Base-by-base conservation (phyloP, 2,329 filamentous ascomycete species). In the Coniochaeta pulveracea region DNA sequence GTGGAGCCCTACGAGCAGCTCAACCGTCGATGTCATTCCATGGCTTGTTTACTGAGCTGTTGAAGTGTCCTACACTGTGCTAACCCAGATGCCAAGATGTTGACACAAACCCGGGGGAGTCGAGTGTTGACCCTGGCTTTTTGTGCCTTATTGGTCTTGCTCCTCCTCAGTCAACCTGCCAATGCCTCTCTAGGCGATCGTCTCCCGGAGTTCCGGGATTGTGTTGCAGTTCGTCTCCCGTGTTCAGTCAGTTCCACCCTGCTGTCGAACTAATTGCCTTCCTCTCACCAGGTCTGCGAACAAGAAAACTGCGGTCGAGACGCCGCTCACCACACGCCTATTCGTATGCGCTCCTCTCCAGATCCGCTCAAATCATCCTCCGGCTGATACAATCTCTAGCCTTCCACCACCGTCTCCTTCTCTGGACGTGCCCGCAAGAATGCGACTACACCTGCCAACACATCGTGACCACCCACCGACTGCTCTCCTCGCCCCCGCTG, bases 361-460 rank as follows among this genome's bases (percentile, higher is more conserved):
- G 32, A 33, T 10, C 26, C 14, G 15, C 26, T 26, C 23, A 35
- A 29, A 21, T 29, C 32, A 39, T 33, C 30, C 27, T 24, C 12
- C 31, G 33, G 11, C 21, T 17, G 44, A 22, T 19, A 38, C 41
- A 36, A 49, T 17, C 26, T 7, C 36, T 34, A 94, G 86, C 91
- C 41, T 55, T 94, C 46, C 75, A 83, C 58, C 86, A 80, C 54
- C 84, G 84, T 40, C 69, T 96, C 45, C 77, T 96, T 50, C 63
- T 95, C 55, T 98, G 91, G 91, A 77, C 76, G 54, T 98, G 91
- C 62, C 74, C 82, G 40, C 69, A 82, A 51, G 89, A 98, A 71
- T 98, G 91, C 75, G 88, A 98, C 66, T 93, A 98, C 64, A 80
- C 84, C 40, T 98, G 91, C 66, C 91, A 98, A 57, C 89, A 93